Conservation (phyloP, 108 stramenopile genomes). For the Conticribra weissflogii region DNA sequence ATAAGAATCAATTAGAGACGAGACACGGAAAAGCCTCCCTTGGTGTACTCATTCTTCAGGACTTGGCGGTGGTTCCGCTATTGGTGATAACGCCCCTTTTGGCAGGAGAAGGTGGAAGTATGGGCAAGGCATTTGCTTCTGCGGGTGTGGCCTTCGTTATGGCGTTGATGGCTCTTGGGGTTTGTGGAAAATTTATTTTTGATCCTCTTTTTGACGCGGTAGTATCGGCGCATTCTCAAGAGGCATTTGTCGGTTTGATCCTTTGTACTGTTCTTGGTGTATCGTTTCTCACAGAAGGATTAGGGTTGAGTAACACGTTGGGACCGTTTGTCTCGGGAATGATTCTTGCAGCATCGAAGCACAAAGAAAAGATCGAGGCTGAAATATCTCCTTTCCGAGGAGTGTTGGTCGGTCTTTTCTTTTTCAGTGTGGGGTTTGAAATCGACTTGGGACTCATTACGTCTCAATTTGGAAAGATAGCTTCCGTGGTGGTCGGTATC, state of each 20-base stretch:
- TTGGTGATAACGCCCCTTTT: slow-evolving; percentile 90
- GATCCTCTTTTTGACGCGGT: slow-evolving; percentile 82
- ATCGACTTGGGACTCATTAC: slow-evolving; percentile 85
- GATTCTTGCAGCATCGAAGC: slow-evolving; percentile 81
- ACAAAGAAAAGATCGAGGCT: slow-evolving; percentile 85
- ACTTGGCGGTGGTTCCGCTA: slow-evolving; percentile 93
- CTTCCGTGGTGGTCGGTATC: slow-evolving; percentile 73
- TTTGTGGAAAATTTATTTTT: slow-evolving; percentile 79
- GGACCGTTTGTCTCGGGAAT: slow-evolving; percentile 94
- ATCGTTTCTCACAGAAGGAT: slow-evolving; percentile 91
- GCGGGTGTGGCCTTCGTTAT: slow-evolving; percentile 83
- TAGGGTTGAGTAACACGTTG: slow-evolving; percentile 92
- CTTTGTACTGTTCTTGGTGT: slow-evolving; percentile 84
- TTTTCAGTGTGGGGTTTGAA: slow-evolving; percentile 95
- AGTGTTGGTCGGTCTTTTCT: slow-evolving; percentile 93
- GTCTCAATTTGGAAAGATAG: slow-evolving; percentile 64
- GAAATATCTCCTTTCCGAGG: slow-evolving; percentile 89
- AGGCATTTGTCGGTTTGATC: slow-evolving; percentile 90
- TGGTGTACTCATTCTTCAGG: slow-evolving; percentile 91
- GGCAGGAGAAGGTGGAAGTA: slow-evolving; percentile 66
- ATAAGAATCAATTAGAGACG: slow-evolving; percentile 85
- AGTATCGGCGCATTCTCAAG: slow-evolving; percentile 73
- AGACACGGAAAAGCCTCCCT: slow-evolving; percentile 88
- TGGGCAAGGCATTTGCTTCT: slow-evolving; percentile 66
- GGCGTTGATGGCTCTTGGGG: slow-evolving; percentile 70